Conservation (phyloP, 2,329 filamentous ascomycete species). For the Exophiala sideris region DNA sequence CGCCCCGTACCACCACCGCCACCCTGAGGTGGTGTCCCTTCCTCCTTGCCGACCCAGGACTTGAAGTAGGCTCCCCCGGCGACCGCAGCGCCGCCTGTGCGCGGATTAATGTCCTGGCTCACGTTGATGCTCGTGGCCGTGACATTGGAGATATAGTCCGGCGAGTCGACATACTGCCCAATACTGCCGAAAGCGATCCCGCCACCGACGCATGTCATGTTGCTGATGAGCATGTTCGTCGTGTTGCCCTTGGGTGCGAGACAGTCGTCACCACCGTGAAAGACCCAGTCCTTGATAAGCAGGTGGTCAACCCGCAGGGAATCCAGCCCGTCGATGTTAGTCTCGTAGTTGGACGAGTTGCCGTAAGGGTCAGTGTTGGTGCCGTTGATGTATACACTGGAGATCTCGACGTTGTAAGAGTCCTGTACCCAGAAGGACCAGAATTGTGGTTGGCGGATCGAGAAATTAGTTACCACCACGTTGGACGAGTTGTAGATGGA, state of each 20-base stretch:
- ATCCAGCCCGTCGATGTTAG: conserved; percentile 7
- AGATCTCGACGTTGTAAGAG: conserved; percentile 4
- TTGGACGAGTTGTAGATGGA: conserved; percentile 7
- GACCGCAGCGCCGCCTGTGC: background rate
- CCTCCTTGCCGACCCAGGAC: conserved; percentile 4
- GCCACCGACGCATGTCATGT: conserved; percentile 3
- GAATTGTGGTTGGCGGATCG: conserved; percentile 5
- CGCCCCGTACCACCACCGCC: conserved; percentile 1
- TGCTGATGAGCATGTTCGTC: conserved; percentile 4
- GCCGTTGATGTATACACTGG: conserved; percentile 3
- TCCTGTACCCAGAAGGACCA: conserved; percentile 8
- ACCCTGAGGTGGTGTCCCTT: conserved; percentile 1
- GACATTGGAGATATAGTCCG: conserved; percentile 5
- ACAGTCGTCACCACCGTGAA: conserved; percentile 6
- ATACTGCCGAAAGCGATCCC: conserved; percentile 3
- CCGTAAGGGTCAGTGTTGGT: conserved; percentile 6
- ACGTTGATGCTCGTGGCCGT: conserved; percentile 3
- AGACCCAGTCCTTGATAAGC: conserved; percentile 3
- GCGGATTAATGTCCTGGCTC: conserved; percentile 1
- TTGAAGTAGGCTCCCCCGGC: conserved; percentile 6
- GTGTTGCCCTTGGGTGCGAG: conserved; percentile 5
- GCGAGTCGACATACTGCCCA: conserved; percentile 3
- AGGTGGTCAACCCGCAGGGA: conserved; percentile 6
- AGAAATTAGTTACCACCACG: conserved; percentile 3
- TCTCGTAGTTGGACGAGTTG: conserved; percentile 9